Base-by-base conservation (phyloP, 2,329 filamentous ascomycete species). In the Diaporthe aspalathi region DNA sequence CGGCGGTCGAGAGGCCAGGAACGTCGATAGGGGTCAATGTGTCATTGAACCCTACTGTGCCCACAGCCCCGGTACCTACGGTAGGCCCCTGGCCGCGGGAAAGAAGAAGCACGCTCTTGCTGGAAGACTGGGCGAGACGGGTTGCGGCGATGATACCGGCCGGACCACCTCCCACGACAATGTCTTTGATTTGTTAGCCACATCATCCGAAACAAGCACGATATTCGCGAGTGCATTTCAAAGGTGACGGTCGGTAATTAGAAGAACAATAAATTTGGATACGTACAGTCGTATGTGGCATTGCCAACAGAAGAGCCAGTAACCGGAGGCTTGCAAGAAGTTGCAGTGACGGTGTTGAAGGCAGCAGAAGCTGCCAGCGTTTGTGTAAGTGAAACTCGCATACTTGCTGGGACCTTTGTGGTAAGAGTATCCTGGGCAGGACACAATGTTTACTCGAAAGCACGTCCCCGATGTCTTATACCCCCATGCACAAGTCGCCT, bases 21-120 rank as follows among this genome's bases (percentile, higher is more conserved):
- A 63, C 57, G 20, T 63, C 57, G 35, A 63, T 63, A 49, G 57
- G 57, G 22, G 57, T 32, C 40, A 63, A 22, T 2, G 17, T 63
- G 57, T 49, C 35, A 40, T 49, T 63, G 27, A 63, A 63, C 2
- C 29, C 57, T 6, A 63, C 57, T 32, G 57, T 63, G 0, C 57
- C 40, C 24, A 63, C 57, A 6, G 57, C 57, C 3, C 40, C 40
- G 9, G 57, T 63, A 0, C 20, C 43, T 3, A 63, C 57, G 17
- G 57, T 63, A 47, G 57, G 57, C 0, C 57, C 57, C 47, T 63
- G 57, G 6, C 57, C 57, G 2, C 57, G 57, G 40, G 57, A 63
- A 43, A 63, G 57, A 20, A 63, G 57, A 47, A 63, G 57, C 5
- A 63, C 57, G 24, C 57, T 63, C 43, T 63, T 63, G 43, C 57